phyloP scores from a whole-genome alignment of 2,329 filamentous ascomycete genomes.

The Talaromyces sp. region DNA sequence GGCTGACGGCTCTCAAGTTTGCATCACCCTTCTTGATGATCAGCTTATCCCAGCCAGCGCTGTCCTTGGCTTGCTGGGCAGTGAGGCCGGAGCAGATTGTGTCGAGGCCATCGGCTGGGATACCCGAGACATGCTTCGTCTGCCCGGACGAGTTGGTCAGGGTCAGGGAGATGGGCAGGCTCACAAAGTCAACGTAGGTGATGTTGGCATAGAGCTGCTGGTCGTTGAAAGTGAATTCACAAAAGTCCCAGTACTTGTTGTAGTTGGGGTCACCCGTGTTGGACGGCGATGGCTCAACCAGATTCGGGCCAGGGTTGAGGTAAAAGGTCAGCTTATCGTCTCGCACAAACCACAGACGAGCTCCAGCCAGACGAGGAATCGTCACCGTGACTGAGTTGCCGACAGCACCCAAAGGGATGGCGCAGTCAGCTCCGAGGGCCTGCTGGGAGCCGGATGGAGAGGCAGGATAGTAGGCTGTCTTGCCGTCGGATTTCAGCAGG shows the following conservation, averaged over 20 bases:
- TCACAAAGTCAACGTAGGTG: slow-evolving; percentile 70
- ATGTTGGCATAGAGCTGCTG: slow-evolving; percentile 63
- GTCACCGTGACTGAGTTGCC: slow-evolving; percentile 57
- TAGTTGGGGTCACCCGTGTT: slow-evolving; percentile 62
- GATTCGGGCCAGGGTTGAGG: slow-evolving; percentile 64
- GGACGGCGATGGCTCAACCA: slow-evolving; percentile 69
- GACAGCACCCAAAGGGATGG: slow-evolving; percentile 59
- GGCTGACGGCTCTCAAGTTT: slow-evolving; percentile 37
- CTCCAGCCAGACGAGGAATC: slow-evolving; percentile 66
- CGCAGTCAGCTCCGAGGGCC: slow-evolving; percentile 53
- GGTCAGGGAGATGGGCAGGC: slow-evolving; percentile 55
- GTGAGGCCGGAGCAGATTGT: slow-evolving; percentile 51
- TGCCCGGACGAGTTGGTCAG: slow-evolving; percentile 41
- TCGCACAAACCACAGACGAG: slow-evolving; percentile 66
- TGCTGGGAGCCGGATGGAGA: slow-evolving; percentile 50
- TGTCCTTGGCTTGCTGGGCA: slow-evolving; percentile 53
- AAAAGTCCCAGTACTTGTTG: slow-evolving; percentile 60
- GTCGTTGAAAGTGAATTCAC: slow-evolving; percentile 63
- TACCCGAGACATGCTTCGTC: slow-evolving; percentile 52
- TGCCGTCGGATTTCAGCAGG: slow-evolving; percentile 62
- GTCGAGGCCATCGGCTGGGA: slow-evolving; percentile 53
- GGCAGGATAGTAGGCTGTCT: slow-evolving; percentile 59
- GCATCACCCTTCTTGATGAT: slow-evolving; percentile 43
- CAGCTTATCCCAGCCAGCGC: slow-evolving; percentile 58
- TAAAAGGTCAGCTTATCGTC: slow-evolving; percentile 60